Percentiles rank a stretch among this genome's conserved stretches.
These are phyloP conservation scores for Exophiala sp. DNA, from an alignment of 2,329 filamentous ascomycete species.

Conservation along the genomic window DNA sequence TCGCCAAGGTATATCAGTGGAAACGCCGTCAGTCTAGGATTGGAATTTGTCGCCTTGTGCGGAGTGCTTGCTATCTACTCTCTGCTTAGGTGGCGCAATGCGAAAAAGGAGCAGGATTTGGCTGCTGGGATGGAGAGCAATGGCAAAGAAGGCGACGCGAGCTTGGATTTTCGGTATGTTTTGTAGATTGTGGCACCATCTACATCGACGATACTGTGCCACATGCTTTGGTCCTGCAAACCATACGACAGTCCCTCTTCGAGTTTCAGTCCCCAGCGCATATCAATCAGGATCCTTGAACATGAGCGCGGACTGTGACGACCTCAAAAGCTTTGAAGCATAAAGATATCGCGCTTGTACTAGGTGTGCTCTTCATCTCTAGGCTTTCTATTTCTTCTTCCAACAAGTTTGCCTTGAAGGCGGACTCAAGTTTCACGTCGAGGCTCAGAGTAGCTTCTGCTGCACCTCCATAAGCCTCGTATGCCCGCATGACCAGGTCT, in stretches of 20 bases:
- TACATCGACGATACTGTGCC: too few species aligned
- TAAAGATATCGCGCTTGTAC: background rate
- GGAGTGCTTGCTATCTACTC: conserved; percentile 27
- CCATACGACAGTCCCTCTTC: too few species aligned
- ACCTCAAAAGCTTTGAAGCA: background rate
- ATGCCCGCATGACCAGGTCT: background rate
- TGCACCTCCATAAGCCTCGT: background rate
- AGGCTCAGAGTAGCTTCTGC: background rate
- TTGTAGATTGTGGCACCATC: too few species aligned
- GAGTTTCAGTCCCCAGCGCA: background rate
- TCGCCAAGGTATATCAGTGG: conserved; percentile 32
- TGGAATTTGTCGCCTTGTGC: conserved; percentile 27
- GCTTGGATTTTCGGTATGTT: conserved; percentile 26
- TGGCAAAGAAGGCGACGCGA: conserved; percentile 28
- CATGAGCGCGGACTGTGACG: background rate
- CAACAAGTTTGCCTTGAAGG: background rate
- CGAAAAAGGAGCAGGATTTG: conserved; percentile 28
- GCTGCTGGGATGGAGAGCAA: conserved; percentile 27
- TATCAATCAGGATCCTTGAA: background rate
- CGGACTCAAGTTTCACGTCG: background rate
- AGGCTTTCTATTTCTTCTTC: background rate
- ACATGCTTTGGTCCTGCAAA: too few species aligned
- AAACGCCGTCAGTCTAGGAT: conserved; percentile 25
- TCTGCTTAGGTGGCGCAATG: conserved; percentile 30
- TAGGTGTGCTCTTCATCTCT: background rate